Base-by-base conservation (phyloP, 176 grass and related monocot species). In the Rhynchospora pubera region DNA sequence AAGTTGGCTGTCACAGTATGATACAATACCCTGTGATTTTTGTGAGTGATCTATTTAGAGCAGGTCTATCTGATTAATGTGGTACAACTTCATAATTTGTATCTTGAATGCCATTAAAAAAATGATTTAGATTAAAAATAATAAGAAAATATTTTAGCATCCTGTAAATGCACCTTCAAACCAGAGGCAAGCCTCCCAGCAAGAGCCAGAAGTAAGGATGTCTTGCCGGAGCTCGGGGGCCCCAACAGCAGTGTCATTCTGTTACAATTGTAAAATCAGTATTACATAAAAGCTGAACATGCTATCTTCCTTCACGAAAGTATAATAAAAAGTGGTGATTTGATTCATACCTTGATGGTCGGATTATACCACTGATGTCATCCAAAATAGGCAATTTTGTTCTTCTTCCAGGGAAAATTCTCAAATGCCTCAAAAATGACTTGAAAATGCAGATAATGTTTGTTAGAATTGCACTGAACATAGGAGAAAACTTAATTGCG, bases 171-270 rank as follows among this genome's bases (percentile, higher is more conserved):
- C 23, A 98, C 96, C 87, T 95, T 87, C 67, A 98, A 88, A 87
- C 73, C 89, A 70, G 87, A 67, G 47, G 87, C 89, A 3, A 99
- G 96, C 24, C 92, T 87, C 68, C 96, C 96, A 19, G 96, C 92
- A 90, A 99, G 96, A 85, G 92, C 92, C 32, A 95, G 77, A 77
- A 99, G 96, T 86, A 99, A 87, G 68, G 92, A 95, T 63, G 92
- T 95, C 90, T 99, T 99, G 57, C 96, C 96, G 1, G 96, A 99
- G 77, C 96, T 99, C 62, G 96, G 96, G 85, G 96, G 96, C 42
- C 96, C 96, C 89, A 99, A 72, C 79, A 99, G 91, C 82, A 99
- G 87, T 77, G 96, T 99, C 92, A 95, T 93, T 84, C 96, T 99
- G 87, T 85, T 87, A 56, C 53, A 87, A 26, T 63, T 44, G 61